These are phyloP conservation scores for Xylariaceae sp. DNA, from an alignment of 2,329 filamentous ascomycete species.

Conservation along the genomic window DNA sequence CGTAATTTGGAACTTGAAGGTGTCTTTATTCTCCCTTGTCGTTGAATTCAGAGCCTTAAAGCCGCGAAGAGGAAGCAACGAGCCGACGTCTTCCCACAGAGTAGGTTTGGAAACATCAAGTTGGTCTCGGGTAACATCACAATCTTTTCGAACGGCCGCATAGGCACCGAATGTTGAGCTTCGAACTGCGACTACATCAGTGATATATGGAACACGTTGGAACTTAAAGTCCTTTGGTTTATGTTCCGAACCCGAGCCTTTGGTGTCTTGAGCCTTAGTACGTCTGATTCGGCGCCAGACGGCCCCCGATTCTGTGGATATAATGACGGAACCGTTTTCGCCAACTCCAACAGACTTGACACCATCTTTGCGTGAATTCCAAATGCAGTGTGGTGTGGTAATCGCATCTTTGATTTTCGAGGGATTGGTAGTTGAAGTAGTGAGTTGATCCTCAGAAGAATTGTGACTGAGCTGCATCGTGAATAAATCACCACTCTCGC, in stretches of 20 bases:
- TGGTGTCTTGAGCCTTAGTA: constrained; percentile 69
- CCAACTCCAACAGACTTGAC: constrained; percentile 83
- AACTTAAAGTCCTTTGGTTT: constrained; percentile 93
- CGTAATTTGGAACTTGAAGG: constrained; percentile 39
- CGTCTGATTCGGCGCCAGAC: constrained; percentile 88
- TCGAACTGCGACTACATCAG: constrained; percentile 75
- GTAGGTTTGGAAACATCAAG: constrained; percentile 63
- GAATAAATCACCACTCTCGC: constrained; percentile 79
- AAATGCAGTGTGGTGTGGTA: constrained; percentile 74
- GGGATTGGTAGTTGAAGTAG: constrained; percentile 83
- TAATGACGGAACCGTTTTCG: constrained; percentile 89
- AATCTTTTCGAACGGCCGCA: constrained; percentile 80
- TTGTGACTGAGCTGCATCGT: constrained; percentile 73
- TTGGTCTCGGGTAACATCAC: constrained; percentile 69
- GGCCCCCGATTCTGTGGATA: constrained; percentile 86
- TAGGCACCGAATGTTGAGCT: constrained; percentile 89
- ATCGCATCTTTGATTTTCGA: constrained; percentile 82
- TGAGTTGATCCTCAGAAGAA: constrained; percentile 54
- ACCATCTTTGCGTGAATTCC: constrained; percentile 83
- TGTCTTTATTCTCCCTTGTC: constrained; percentile 38
- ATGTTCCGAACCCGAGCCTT: constrained; percentile 42
- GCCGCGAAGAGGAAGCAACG: constrained; percentile 63
- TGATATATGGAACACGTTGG: constrained; percentile 81
- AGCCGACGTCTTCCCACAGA: constrained; percentile 69
- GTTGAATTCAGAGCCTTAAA: constrained; percentile 47